Percentiles rank a stretch among this genome's conserved stretches.
Conservation (phyloP, 306 rosid genomes). For the Elaeagnus macrophylla region DNA sequence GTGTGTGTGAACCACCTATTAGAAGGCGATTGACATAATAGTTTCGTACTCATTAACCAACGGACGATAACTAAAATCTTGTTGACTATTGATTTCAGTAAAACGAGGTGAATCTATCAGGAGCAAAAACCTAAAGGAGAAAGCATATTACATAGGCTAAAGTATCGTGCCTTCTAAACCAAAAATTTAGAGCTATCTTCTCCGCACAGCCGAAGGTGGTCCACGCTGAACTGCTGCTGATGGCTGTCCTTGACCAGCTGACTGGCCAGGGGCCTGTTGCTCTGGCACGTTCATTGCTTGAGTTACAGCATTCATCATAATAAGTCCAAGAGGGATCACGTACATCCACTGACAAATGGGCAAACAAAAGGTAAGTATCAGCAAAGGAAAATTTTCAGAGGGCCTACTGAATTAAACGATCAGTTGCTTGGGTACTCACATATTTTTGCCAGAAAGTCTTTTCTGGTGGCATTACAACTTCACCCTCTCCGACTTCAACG, state of each 20-base stretch:
- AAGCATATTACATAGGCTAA: too few species aligned
- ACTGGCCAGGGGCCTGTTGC: constrained; percentile 63
- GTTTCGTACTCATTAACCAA: too few species aligned
- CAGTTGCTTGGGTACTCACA: constrained; percentile 42
- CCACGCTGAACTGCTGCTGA: constrained; percentile 55
- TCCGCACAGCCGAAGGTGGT: constrained; percentile 50
- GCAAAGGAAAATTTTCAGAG: constrained; percentile 8
- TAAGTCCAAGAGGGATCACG: constrained; percentile 84
- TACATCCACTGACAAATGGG: constrained; percentile 79
- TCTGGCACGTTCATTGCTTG: constrained; percentile 96
- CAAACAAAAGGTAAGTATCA: constrained; percentile 4
- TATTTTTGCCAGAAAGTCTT: constrained; percentile 94
- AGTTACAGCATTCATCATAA: constrained; percentile 84
- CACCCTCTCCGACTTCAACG: constrained; percentile 70
- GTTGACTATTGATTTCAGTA: too few species aligned
- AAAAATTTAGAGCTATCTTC: too few species aligned
- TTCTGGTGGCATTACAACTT: constrained; percentile 55
- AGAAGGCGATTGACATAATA: too few species aligned
- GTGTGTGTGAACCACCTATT: too few species aligned
- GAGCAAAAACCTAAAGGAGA: too few species aligned
- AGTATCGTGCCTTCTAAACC: too few species aligned
- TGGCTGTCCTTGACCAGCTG: constrained; percentile 44
- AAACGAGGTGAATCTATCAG: too few species aligned
- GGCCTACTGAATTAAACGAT: neutral
- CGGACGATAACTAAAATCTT: too few species aligned